These are phyloP conservation scores for Globisporangium spinosum DNA, from an alignment of 352 stramenopile genomes.

Conservation along the genomic window DNA sequence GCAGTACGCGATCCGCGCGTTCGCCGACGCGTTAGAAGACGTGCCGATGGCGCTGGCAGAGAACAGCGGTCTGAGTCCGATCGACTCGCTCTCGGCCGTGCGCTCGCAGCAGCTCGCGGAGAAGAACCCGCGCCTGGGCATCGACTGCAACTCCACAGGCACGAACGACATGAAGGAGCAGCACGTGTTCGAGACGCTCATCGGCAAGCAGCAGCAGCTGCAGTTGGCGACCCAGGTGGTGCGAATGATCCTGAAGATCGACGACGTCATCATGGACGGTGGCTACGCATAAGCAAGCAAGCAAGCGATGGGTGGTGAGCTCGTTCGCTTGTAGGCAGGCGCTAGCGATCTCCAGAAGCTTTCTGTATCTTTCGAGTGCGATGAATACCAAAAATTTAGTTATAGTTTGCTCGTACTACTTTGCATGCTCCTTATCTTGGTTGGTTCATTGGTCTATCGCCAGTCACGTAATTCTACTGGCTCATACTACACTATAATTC, in stretches of 20 bases:
- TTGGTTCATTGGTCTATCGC: neutral
- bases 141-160: conserved; percentile 94
- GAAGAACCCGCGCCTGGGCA: conserved; percentile 93
- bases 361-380: conserved; percentile 6
- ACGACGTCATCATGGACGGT: conserved; percentile 98
- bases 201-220: conserved; percentile 99
- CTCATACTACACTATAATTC: neutral
- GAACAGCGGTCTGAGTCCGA: conserved; percentile 97
- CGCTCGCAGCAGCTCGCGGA: conserved; percentile 94
- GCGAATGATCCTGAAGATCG: conserved; percentile 99
- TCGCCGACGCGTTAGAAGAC: conserved; percentile 98
- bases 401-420: conserved; percentile 15
- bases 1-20: conserved; percentile 98
- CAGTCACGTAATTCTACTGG: neutral
- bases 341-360: neutral
- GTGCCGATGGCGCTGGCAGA: conserved; percentile 99
- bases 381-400: conserved; percentile 16
- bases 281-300: conserved; percentile 78
- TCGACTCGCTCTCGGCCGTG: conserved; percentile 97
- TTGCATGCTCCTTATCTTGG: neutral
- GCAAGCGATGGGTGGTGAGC: neutral
- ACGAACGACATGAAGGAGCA: conserved; percentile 98
- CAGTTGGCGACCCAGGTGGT: conserved; percentile 98
- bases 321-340: neutral
- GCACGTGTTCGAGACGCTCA: conserved; percentile 99